Conservation (phyloP, 148 eudicot genomes). For the Pouteria glomerata region DNA sequence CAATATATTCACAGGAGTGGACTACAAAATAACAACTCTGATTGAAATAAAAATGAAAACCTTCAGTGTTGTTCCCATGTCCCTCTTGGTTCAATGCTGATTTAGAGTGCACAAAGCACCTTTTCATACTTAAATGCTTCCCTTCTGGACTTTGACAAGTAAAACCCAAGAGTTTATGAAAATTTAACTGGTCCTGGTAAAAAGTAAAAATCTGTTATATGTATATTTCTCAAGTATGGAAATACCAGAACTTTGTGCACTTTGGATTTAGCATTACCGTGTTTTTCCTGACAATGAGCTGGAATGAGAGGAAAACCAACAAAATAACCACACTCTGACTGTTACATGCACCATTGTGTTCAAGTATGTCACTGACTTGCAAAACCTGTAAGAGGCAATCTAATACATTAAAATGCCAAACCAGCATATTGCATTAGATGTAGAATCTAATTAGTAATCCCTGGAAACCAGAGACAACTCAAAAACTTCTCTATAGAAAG, state of each 20-base stretch:
- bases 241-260: background rate
- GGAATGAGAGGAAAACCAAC: conserved; percentile 84
- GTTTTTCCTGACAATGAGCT: conserved; percentile 63
- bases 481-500: background rate
- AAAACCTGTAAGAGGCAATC: conserved; percentile 51
- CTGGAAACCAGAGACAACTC: background rate
- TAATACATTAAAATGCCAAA: conserved; percentile 8
- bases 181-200: conserved; percentile 77
- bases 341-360: conserved; percentile 78
- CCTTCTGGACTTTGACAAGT: conserved; percentile 57
- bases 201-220: background rate
- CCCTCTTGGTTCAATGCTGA: conserved; percentile 24
- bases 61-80: conserved; percentile 34
- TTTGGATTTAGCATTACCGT: conserved; percentile 38
- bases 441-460: background rate
- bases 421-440: background rate
- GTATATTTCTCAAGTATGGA: background rate
- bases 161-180: conserved; percentile 87
- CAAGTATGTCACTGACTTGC: conserved; percentile 84
- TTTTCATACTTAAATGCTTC: conserved; percentile 32
- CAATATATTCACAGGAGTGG: background rate
- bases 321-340: conserved; percentile 67
- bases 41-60: conserved; percentile 17
- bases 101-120: conserved; percentile 40
- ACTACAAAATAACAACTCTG: background rate